phyloP scores from a whole-genome alignment of 176 grass and related monocot genomes.

The bread wheat (Triticum aestivum) region DNA sequence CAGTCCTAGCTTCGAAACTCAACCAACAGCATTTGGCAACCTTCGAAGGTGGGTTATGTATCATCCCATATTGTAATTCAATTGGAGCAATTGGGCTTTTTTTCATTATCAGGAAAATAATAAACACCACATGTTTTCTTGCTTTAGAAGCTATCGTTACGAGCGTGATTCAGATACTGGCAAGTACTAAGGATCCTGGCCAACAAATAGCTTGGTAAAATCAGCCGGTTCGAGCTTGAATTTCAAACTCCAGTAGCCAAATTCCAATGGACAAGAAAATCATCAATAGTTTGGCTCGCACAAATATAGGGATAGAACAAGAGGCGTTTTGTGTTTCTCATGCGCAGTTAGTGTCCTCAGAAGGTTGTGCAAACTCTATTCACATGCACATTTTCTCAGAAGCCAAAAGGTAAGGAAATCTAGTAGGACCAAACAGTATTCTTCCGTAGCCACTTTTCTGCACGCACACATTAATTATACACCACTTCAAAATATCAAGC shows the following conservation, averaged over 20 bases:
- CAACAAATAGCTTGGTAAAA: not conserved
- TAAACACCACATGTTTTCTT: not conserved
- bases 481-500: not conserved
- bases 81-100: not conserved
- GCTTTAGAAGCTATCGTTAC: constrained; percentile 6
- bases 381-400: not conserved
- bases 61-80: not conserved
- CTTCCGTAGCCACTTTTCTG: not conserved
- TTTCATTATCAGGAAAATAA: not conserved
- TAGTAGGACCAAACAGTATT: not conserved
- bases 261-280: not conserved
- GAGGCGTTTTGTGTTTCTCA: not conserved
- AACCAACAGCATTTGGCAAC: not conserved
- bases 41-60: not conserved
- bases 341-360: not conserved
- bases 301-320: not conserved
- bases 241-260: not conserved
- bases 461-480: not conserved
- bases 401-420: not conserved
- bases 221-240: not conserved
- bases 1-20: constrained; percentile 1
- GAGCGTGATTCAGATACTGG: not conserved
- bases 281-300: not conserved
- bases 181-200: not conserved
- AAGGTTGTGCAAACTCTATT: not conserved